Base-by-base conservation (phyloP, 306 rosid species). In the Cucumis hystrix region DNA sequence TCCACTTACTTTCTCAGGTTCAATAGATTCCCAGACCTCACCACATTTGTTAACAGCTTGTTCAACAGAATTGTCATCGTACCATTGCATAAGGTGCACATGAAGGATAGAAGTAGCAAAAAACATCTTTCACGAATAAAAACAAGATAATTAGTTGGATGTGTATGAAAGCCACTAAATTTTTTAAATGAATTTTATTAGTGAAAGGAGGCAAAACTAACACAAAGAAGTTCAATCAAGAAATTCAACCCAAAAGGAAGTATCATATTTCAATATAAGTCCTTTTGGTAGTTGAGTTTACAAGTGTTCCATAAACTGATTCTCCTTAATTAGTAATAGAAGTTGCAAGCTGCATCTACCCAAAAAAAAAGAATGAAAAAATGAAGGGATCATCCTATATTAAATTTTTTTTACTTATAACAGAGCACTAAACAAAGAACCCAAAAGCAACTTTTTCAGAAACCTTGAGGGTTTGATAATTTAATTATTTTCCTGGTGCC, bases 81-180 rank as follows among this genome's bases (percentile, higher is more conserved):
- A 88, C 98, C 98, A 94, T 87, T 89, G 96, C 96, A 94, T 92
- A 66, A 94, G 96, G 81, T 88, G 93, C 80, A 92, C 97, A 41
- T 94, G 98, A 83, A 94, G 86, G 79, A 89, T 87, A 75, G 92
- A 90, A 75, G 98, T 89, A 62, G 95, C 97, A 74, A 94, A 94
- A 85, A 94, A 94, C 98, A 94, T 94, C 97, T 94, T 39, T 86
- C 71, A 56, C 0, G 55, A 83, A 86, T 77, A n/a, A 73, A 51
- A 30, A 82, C 61, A 76, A 81, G 84, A 57, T 43, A 68, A 82
- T 79, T 79, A 78, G 81, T 85, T 58, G 87, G 75, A 82, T 17
- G 8, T 47, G 58, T 62, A 47, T 47, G 35, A 16, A 12, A 62
- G 51, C 45, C n/a, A 17, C 9, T 15, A 2, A 39, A 13, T 15